phyloP scores from a whole-genome alignment of 2,329 filamentous ascomycete species.

The Xylariaceae sp. region DNA sequence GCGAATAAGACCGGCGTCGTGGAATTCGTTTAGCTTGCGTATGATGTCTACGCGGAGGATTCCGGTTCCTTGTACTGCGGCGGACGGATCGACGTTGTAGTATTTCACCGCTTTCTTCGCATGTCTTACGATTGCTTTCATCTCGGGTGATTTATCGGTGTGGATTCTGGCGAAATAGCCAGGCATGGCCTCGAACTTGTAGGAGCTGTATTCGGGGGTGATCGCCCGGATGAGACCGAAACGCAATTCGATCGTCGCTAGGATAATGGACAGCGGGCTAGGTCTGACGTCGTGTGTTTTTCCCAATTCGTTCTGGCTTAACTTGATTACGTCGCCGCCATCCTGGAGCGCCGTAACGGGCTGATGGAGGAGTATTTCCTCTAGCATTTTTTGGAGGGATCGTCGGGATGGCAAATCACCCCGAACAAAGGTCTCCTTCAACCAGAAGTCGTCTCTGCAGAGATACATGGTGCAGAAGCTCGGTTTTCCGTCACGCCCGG shows the following conservation, averaged over 20 bases:
- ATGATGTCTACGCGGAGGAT: conserved; percentile 46
- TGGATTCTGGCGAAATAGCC: conserved; percentile 33
- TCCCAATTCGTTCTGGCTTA: conserved; percentile 43
- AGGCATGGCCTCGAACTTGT: conserved; percentile 43
- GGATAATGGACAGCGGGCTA: conserved; percentile 49
- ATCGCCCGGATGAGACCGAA: conserved; percentile 53
- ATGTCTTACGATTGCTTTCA: conserved; percentile 40
- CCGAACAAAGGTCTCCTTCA: conserved; percentile 56
- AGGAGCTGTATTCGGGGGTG: conserved; percentile 54
- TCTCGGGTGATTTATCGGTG: conserved; percentile 40
- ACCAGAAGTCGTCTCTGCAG: conserved; percentile 53
- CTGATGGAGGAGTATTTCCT: conserved; percentile 50
- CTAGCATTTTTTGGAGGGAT: conserved; percentile 46
- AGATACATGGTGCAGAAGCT: conserved; percentile 57
- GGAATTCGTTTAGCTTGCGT: conserved; percentile 51
- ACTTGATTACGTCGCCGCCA: conserved; percentile 43
- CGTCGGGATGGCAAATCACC: conserved; percentile 53
- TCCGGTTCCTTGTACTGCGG: conserved; percentile 30
- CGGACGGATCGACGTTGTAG: conserved; percentile 47
- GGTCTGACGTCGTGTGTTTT: conserved; percentile 51
- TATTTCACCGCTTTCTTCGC: conserved; percentile 41
- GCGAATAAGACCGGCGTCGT: conserved; percentile 47
- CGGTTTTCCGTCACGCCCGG: conserved; percentile 49
- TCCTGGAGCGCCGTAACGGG: conserved; percentile 30
- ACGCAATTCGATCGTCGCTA: conserved; percentile 57